Evolutionary conservation across 2,329 filamentous ascomycete genomes (phyloP).

Genomic region (Truncatella angustata): DNA sequence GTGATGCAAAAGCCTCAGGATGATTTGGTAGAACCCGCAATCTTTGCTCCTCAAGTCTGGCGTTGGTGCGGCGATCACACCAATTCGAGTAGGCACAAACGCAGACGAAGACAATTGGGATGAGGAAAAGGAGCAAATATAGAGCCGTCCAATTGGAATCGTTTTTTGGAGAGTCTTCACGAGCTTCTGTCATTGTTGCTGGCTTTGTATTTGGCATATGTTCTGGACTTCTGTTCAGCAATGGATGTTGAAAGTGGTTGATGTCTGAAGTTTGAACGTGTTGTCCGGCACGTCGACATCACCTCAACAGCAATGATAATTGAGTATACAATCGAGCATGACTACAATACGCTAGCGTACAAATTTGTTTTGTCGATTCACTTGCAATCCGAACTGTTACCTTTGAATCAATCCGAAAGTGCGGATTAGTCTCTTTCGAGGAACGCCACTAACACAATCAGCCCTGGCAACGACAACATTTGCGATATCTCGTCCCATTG

Average conservation of each 20-base stretch:
- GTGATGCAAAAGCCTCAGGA: neutral
- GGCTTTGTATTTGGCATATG: neutral
- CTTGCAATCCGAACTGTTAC: too few species aligned
- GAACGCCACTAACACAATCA: too few species aligned
- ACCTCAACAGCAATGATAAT: neutral
- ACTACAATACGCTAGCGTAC: too few species aligned
- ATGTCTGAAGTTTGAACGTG: neutral
- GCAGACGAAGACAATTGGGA: neutral
- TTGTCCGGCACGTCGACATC: neutral
- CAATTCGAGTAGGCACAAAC: neutral
- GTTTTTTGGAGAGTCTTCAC: neutral
- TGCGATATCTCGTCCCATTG: too few species aligned
- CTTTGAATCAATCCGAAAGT: too few species aligned
- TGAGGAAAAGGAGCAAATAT: neutral
- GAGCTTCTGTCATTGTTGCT: neutral
- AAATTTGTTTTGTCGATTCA: too few species aligned
- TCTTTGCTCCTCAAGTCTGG: neutral
- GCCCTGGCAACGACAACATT: too few species aligned
- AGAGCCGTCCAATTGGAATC: neutral
- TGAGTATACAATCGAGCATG: too few species aligned
- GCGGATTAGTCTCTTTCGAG: too few species aligned
- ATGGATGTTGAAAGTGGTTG: neutral
- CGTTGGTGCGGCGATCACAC: neutral
- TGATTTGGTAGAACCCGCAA: neutral
- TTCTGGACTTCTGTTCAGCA: neutral